Evolutionary conservation across 2,329 filamentous ascomycete genomes (phyloP), one percentile per base, ranked within the genome.

Genomic region (Trichophyton benhamiae): DNA sequence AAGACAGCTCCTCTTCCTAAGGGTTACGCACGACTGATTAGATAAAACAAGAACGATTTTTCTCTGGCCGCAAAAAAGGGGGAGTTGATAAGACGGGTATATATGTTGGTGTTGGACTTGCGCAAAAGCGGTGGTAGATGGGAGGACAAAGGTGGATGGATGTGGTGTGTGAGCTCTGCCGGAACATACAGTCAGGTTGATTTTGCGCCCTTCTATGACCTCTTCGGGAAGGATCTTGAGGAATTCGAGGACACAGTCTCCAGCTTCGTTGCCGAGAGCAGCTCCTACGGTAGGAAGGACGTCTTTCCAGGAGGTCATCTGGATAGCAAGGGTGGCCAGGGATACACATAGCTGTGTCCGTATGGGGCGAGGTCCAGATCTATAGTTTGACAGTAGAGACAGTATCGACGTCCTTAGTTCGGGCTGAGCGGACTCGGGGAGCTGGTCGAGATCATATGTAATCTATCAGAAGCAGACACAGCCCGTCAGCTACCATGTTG

Each of bases 151-250:
- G 33, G 33, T 71, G 71, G 70, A 71, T 68, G 69, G 68, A 38
- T 38, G n/a, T 44, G 41, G 41, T 44, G 41, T 71, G 71, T 38
- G 33, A 38, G 69, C 66, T 75, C 74, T 74, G 80, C 79, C 87
- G 85, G 52, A 83, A 92, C 90, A 80, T 94, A 96, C 91, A 84
- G 90, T 91, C 78, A 99, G 83, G 82, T 91, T 96, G 82, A 99
- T 96, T 80, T 97, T 99, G 78, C 94, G 90, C 78, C 94, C 94
- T 82, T 99, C 92, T 68, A 89, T 97, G 72, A 99, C 94, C 82
- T 99, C 94, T 81, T 99, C 94, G 61, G 94, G 94, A 67, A 99
- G 85, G 70, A 99, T 91, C 75, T 90, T 91, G 67, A 99, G 82
- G 75, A 99, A 99, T 75, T 99, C 94, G 71, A 99, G 81, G 70